Conservation (phyloP, 2,329 filamentous ascomycete species). For the Fusarium continuum region DNA sequence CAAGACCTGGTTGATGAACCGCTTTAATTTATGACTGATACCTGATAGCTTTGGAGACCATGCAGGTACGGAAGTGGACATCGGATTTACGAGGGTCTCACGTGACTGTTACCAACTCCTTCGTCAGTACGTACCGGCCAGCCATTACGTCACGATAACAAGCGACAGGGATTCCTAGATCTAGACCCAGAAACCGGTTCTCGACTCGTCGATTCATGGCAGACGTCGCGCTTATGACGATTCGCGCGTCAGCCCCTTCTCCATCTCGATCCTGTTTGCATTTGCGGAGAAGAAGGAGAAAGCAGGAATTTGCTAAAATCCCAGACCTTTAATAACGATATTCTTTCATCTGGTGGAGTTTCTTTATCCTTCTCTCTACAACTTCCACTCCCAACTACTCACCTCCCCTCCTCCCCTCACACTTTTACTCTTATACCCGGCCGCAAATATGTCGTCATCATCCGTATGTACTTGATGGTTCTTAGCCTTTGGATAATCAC, state of each 20-base stretch:
- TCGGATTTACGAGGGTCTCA: neutral
- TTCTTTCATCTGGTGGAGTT: conserved; percentile 12
- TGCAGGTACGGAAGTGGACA: no score
- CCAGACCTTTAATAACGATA: conserved; percentile 16
- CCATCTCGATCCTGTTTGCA: conserved; percentile 21
- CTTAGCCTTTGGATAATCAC: neutral
- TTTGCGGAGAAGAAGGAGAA: conserved; percentile 1
- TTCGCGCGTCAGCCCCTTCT: conserved; percentile 28
- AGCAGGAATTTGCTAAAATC: conserved; percentile 5
- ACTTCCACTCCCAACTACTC: neutral
- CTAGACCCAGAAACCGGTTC: conserved; percentile 14
- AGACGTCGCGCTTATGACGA: conserved; percentile 29
- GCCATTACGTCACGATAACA: conserved; percentile 13
- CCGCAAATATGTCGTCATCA: conserved; percentile 26
- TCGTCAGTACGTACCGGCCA: neutral
- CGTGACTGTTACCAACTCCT: neutral
- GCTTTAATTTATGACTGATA: no score
- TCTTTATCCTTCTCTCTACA: conserved; percentile 27
- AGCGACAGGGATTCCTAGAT: neutral
- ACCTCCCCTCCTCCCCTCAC: neutral
- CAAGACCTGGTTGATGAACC: no score
- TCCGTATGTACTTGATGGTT: conserved; percentile 5
- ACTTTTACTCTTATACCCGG: conserved; percentile 3
- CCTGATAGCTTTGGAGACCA: no score
- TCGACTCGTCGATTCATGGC: conserved; percentile 15